phyloP scores from a whole-genome alignment of 1,284 basidiomycete species.

The Wolfiporia cocos region DNA sequence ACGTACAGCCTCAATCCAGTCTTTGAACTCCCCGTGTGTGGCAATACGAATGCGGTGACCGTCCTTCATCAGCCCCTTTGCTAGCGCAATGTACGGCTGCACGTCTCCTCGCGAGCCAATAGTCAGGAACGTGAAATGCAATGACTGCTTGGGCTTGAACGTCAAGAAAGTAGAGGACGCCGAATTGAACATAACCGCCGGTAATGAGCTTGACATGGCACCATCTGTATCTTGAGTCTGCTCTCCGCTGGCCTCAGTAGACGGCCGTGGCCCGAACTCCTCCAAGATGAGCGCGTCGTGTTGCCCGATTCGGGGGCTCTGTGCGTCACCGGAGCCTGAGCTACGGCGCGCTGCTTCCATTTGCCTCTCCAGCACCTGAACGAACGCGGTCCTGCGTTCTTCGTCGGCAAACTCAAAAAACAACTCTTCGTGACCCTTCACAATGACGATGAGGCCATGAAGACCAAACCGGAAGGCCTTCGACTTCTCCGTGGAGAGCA shows the following conservation, averaged over 20 bases:
- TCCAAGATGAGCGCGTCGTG: conserved; percentile 69
- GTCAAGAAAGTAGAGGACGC: conserved; percentile 91
- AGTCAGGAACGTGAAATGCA: conserved; percentile 90
- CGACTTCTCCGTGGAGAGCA: conserved; percentile 79
- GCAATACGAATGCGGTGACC: conserved; percentile 85
- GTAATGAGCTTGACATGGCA: conserved; percentile 57
- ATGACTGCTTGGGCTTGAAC: conserved; percentile 81
- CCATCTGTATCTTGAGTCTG: conserved; percentile 23
- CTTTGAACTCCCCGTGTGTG: conserved; percentile 90
- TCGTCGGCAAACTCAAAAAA: conserved; percentile 90
- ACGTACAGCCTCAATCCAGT: conserved; percentile 91
- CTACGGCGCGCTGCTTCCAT: conserved; percentile 67
- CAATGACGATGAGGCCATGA: conserved; percentile 83
- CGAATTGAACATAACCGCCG: conserved; percentile 91
- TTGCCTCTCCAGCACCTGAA: conserved; percentile 70
- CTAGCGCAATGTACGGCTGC: conserved; percentile 92
- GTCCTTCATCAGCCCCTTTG: conserved; percentile 87
- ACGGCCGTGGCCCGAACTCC: conserved; percentile 53
- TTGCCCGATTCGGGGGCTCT: conserved; percentile 40
- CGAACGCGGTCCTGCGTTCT: conserved; percentile 74
- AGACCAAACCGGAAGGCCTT: conserved; percentile 88
- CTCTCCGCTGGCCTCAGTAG: not conserved
- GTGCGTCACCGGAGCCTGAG: conserved; percentile 34
- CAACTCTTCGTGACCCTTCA: conserved; percentile 94
- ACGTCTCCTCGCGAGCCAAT: conserved; percentile 94